Base-by-base conservation (phyloP, 805 yeast species). In the Torulaspora delbrueckii region DNA sequence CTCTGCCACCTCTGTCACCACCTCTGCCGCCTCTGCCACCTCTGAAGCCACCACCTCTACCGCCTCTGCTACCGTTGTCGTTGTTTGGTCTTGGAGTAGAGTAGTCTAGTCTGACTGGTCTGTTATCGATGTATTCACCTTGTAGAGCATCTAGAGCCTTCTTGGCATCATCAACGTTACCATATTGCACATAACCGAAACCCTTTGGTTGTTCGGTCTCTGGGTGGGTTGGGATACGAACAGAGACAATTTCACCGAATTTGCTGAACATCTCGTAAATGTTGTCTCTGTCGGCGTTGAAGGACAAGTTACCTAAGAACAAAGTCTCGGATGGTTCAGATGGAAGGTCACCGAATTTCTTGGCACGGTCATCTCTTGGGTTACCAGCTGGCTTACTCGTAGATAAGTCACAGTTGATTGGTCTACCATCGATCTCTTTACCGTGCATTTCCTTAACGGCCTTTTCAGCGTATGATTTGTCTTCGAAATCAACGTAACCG, bases 201-300 rank as follows among this genome's bases (percentile, higher is more conserved):
- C 99, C 99, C 81, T 93, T 93, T 70, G 96, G 95, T 75, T 91
- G 96, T 70, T 89, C 95, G 55, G 98, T 90, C 70, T 91, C 98
- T 64, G 96, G 97, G 74, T 93, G 95, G 36, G 98, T 91, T 70
- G 99, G 99, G 57, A 93, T 75, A 76, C 99, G 84, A 59, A 89
- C 90, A 52, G 95, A 86, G 45, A 88, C 72, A 51, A 93, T 87
- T 52, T 78, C 76, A 67, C 96, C 98, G 69, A 78, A 77, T 63
- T 78, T 79, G 57, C 84, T 80, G 63, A 93, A 93, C 34, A 80
- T 67, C 58, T 78, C 81, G 68, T 75, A 83, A 57, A 93, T 74
- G 51, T 72, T 72, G 68, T 90, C 96, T 72, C 88, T 84, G 70
- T 82, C 79, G 57, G 87, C 86, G 60, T 84, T 78, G 82, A 93